Percentiles rank a stretch among this genome's conserved stretches.
Conservation (phyloP, 2,329 filamentous ascomycete genomes). For the Arachnomyces sp. region DNA sequence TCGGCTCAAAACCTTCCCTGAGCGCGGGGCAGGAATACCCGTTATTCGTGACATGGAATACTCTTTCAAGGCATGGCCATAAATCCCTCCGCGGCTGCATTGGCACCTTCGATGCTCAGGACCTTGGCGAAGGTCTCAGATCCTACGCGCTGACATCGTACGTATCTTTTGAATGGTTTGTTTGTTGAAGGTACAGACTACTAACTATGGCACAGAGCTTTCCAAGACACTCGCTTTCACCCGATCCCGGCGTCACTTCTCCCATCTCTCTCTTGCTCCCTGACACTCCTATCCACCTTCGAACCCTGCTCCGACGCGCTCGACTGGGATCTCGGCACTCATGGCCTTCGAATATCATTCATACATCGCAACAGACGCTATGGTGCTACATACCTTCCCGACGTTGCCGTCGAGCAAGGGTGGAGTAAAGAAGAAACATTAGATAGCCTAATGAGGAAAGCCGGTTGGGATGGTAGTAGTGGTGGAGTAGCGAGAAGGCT, state of each 20-base stretch:
- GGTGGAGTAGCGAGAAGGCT: conserved; percentile 30
- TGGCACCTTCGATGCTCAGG: conserved; percentile 78
- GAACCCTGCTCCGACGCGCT: conserved; percentile 64
- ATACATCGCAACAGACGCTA: conserved; percentile 63
- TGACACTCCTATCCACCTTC: conserved; percentile 82
- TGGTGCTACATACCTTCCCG: conserved; percentile 83
- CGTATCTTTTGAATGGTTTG: conserved; percentile 19
- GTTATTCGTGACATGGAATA: conserved; percentile 95
- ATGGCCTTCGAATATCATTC: conserved; percentile 84
- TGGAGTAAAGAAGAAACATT: conserved; percentile 93
- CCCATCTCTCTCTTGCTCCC: conserved; percentile 45
- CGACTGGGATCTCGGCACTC: conserved; percentile 80
- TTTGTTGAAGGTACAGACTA: background rate
- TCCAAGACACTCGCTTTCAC: conserved; percentile 56
- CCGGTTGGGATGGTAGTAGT: conserved; percentile 69
- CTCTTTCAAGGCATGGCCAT: conserved; percentile 51
- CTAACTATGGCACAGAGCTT: conserved; percentile 40
- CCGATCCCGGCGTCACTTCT: conserved; percentile 48
- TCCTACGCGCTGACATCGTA: conserved; percentile 77
- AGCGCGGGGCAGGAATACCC: conserved; percentile 48
- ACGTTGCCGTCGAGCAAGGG: conserved; percentile 84
- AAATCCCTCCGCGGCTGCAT: conserved; percentile 85
- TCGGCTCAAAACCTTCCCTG: conserved; percentile 16
- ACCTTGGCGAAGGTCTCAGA: conserved; percentile 64
- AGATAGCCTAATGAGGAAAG: conserved; percentile 85